Evolutionary conservation across 352 stramenopile genomes (phyloP).

Genomic region (Pythium brachiatum): DNA sequence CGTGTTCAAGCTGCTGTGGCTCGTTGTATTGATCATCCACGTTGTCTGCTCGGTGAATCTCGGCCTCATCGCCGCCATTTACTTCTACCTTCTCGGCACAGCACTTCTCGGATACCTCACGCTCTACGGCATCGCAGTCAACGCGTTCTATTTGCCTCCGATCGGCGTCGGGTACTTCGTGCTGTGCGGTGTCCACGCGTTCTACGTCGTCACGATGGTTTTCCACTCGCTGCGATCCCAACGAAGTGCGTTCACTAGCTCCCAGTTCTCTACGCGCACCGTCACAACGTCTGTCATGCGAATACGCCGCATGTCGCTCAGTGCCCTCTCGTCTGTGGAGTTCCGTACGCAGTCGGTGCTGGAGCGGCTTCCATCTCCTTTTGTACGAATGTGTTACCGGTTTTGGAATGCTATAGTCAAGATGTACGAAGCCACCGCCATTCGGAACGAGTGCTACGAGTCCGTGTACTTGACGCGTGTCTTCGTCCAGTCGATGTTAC

Average conservation of each 20-base stretch:
- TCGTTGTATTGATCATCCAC: constrained; percentile 16
- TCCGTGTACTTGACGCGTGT: constrained; percentile 8
- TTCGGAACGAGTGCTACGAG: constrained; percentile 18
- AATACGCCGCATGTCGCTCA: constrained; percentile 19
- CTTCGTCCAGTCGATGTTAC: constrained; percentile 9
- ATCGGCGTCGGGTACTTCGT: constrained; percentile 26
- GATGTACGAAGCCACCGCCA: constrained; percentile 6
- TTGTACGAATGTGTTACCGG: constrained; percentile 15
- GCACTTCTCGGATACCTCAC: constrained; percentile 22
- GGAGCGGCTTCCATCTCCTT: constrained; percentile 18
- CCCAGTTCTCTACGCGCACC: constrained; percentile 14
- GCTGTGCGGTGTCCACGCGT: constrained; percentile 21
- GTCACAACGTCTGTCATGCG: constrained; percentile 23
- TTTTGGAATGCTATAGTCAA: constrained; percentile 7
- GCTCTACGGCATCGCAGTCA: constrained; percentile 16
- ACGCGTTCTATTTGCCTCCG: constrained; percentile 26
- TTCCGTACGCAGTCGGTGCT: constrained; percentile 27
- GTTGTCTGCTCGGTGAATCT: constrained; percentile 11
- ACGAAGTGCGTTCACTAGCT: constrained; percentile 20
- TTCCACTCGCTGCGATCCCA: constrained; percentile 22
- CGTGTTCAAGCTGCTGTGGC: constrained; percentile 14
- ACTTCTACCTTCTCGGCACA: constrained; percentile 25
- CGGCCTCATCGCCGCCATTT: neutral
- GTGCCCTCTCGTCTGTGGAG: constrained; percentile 21
- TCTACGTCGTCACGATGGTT: constrained; percentile 17